These are phyloP conservation scores for Graphilbum ipis-grandicollis DNA, from an alignment of 2,329 filamentous ascomycete species.

Conservation along the genomic window DNA sequence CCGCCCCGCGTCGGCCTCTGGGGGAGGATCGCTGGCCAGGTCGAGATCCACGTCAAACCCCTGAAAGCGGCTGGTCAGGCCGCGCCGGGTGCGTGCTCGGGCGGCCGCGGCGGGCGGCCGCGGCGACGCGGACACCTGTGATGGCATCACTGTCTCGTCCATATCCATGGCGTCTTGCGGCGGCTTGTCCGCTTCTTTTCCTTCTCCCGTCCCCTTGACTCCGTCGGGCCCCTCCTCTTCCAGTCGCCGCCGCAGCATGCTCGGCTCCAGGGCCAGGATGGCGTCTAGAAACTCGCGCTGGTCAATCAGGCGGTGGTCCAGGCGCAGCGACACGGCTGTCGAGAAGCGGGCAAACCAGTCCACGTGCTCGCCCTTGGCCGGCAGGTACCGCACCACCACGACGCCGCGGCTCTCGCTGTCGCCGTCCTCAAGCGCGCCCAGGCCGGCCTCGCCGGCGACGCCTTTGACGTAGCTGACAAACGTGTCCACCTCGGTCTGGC, in stretches of 20 bases:
- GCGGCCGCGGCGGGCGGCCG: conserved; percentile 3
- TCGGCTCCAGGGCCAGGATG: conserved; percentile 66
- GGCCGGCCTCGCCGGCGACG: conserved; percentile 55
- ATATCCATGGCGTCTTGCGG: conserved; percentile 14
- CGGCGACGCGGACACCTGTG: conserved; percentile 9
- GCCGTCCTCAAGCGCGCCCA: conserved; percentile 45
- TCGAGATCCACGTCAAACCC: conserved; percentile 42
- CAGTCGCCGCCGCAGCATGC: conserved; percentile 50
- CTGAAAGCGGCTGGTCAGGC: conserved; percentile 40
- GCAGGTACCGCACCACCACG: conserved; percentile 58
- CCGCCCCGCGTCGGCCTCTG: no score
- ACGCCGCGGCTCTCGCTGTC: conserved; percentile 48
- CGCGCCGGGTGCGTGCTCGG: conserved; percentile 4
- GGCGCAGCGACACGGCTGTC: conserved; percentile 47
- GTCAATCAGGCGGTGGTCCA: conserved; percentile 70
- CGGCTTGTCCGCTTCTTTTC: no score
- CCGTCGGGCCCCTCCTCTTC: conserved; percentile 26
- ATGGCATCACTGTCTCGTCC: conserved; percentile 11
- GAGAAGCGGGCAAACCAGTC: conserved; percentile 57
- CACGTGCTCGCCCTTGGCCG: conserved; percentile 33
- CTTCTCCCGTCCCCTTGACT: no score
- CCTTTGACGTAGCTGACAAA: conserved; percentile 62
- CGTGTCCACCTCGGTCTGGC: conserved; percentile 52
- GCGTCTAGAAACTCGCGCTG: conserved; percentile 87
- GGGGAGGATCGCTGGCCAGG: conserved; percentile 20